phyloP scores from a whole-genome alignment of 1,139 yeast species.

The Debaryomyces subglobosus region DNA sequence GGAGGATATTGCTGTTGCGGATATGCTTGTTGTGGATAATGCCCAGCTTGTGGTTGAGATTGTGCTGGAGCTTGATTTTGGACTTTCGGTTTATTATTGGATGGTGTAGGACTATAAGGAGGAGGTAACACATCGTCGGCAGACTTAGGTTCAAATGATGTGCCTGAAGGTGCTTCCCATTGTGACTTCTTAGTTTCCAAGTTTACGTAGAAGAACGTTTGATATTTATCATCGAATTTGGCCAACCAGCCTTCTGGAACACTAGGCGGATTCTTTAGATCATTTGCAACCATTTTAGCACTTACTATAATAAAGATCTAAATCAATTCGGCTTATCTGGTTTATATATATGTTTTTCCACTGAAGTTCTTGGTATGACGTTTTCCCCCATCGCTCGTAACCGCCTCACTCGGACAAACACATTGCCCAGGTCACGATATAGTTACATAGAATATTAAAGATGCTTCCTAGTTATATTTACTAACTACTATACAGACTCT shows the following conservation, averaged over 20 bases:
- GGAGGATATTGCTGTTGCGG: constrained; percentile 11
- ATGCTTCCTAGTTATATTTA: neutral
- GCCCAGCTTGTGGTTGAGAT: constrained; percentile 7
- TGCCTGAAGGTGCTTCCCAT: constrained; percentile 85
- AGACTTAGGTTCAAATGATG: constrained; percentile 36
- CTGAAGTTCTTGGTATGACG: neutral
- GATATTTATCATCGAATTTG: constrained; percentile 78
- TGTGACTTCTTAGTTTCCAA: constrained; percentile 75
- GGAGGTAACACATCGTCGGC: constrained; percentile 37
- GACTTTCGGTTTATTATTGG: neutral
- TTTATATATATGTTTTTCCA: neutral
- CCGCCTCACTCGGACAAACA: neutral
- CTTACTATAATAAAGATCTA: neutral
- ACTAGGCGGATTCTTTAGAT: constrained; percentile 39
- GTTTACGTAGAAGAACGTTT: constrained; percentile 78
- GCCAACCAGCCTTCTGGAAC: constrained; percentile 89
- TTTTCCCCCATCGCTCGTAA: neutral
- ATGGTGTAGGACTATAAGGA: constrained; percentile 32
- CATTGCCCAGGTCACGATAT: neutral
- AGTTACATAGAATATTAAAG: neutral
- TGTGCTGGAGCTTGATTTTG: constrained; percentile 18
- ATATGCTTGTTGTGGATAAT: constrained; percentile 9
- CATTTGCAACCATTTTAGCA: neutral
- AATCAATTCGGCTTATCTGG: neutral
- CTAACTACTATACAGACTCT: neutral